Evolutionary conservation across 2,329 filamentous ascomycete genomes (phyloP), one percentile per base, ranked within the genome.

Genomic region (Monosporascus sp.): DNA sequence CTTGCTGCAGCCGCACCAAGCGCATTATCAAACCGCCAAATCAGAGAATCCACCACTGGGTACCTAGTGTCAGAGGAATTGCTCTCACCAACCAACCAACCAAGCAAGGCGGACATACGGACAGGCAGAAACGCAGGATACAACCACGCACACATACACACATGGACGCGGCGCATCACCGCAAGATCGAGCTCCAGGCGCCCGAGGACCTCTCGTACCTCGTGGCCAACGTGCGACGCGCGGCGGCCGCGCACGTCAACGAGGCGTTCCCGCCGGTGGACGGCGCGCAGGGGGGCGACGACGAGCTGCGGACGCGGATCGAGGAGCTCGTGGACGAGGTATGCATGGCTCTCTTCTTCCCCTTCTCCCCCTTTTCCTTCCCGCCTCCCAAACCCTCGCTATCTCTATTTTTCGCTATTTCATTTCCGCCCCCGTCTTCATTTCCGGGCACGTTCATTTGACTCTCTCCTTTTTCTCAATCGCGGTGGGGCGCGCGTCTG

Each of bases 131-230:
- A 31, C 28, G 8, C 28, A n/a, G 3, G 9, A 17, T 38, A 20
- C 38, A 20, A n/a, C 7, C 37, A 40, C 14, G 4, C 37, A 40
- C 6, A 24, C 24, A 24, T 1, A 38, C 20, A 6, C 2, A 46
- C 15, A 28, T 18, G 60, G 62, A 64, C 40, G 58, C 60, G 17
- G 55, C 63, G 24, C 61, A 54, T 44, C 84, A 91, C 70, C 85
- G 89, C 68, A 87, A 85, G 72, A 88, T 93, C 68, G 89, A 92
- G 73, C 82, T 93, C 50, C 88, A 92, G 73, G 80, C 81, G n/a
- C 81, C 84, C 43, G 83, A 87, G 48, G 89, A 93, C 71, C 78
- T 92, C 37, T 73, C 79, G 52, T 89, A 86, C 70, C 80, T 93
- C 28, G 78, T 88, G 62, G 73, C 78, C 59, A 89, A 89, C 65